Evolutionary conservation across 345 rosid species (phyloP).

Genomic region (Brassica cretica): DNA sequence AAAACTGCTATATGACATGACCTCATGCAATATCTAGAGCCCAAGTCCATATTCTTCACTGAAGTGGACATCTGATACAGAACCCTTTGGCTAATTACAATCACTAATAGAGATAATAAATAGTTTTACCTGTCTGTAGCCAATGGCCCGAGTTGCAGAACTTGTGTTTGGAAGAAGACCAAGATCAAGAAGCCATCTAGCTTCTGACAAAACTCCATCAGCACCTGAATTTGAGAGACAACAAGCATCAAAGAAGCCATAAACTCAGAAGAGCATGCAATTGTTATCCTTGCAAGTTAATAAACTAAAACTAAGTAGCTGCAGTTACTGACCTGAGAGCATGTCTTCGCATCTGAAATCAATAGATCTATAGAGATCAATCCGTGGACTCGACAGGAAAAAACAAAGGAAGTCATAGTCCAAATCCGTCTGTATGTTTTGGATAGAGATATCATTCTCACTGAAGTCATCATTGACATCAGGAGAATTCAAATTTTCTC

Average conservation of each 20-base stretch:
- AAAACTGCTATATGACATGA: slow-evolving; percentile 6
- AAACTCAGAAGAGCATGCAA: slow-evolving; percentile 6
- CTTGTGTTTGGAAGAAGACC: slow-evolving; percentile 84
- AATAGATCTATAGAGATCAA: slow-evolving; percentile 82
- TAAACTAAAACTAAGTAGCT: neutral
- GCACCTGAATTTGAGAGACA: slow-evolving; percentile 41
- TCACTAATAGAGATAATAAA: slow-evolving; percentile 1
- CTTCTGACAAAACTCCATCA: slow-evolving; percentile 75
- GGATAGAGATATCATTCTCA: slow-evolving; percentile 39
- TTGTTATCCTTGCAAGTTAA: neutral
- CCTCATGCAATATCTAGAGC: neutral
- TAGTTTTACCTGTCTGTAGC: slow-evolving; percentile 71
- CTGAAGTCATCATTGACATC: slow-evolving; percentile 33
- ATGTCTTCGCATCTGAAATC: slow-evolving; percentile 91
- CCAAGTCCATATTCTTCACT: slow-evolving; percentile 11
- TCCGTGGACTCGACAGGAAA: slow-evolving; percentile 76
- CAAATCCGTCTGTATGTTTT: slow-evolving; percentile 55
- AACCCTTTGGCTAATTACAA: slow-evolving; percentile 2
- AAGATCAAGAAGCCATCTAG: slow-evolving; percentile 77
- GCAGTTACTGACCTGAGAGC: slow-evolving; percentile 61
- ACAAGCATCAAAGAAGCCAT: neutral
- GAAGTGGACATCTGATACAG: neutral
- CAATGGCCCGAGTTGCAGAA: slow-evolving; percentile 91
- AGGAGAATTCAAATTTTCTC: slow-evolving; percentile 47
- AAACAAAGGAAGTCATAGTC: slow-evolving; percentile 82